A percentile compares a stretch with the other conserved stretches of the same genome.
Evolutionary conservation across 306 rosid species (phyloP).

Genomic region (Rosa rugosa): DNA sequence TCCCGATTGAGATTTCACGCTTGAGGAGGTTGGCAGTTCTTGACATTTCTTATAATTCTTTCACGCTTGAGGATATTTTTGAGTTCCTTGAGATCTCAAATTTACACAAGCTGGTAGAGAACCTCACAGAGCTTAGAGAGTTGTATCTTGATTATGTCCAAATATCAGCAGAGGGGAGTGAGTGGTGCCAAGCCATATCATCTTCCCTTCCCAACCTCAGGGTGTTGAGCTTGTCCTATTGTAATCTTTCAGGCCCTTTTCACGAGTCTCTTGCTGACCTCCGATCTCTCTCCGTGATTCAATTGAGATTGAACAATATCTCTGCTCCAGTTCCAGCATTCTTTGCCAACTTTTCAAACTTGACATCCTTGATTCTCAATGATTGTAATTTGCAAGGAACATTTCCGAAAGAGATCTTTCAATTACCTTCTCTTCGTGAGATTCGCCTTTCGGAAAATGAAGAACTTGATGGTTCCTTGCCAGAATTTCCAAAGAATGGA

Average conservation of each 20-base stretch:
- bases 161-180: conserved; percentile 28
- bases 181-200: conserved; percentile 44
- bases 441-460: background rate
- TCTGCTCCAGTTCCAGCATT: conserved; percentile 17
- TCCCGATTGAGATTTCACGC: conserved; percentile 33
- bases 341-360: background rate
- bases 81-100: conserved; percentile 21
- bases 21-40: conserved; percentile 28
- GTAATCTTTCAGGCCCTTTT: conserved; percentile 21
- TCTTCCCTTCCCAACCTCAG: conserved; percentile 27
- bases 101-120: conserved; percentile 8
- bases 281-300: conserved; percentile 21
- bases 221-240: conserved; percentile 21
- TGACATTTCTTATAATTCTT: background rate
- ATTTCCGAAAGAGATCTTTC: conserved; percentile 19
- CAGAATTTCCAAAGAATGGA: conserved; percentile 10
- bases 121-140: conserved; percentile 30
- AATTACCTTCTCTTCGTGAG: conserved; percentile 15
- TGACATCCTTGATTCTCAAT: too few relatives aligned
- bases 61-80: too few relatives aligned
- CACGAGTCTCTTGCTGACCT: conserved; percentile 24
- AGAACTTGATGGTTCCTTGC: conserved; percentile 28
- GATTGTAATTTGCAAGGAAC: too few relatives aligned
- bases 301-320: background rate
- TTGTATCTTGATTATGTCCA: conserved; percentile 43